phyloP scores from a whole-genome alignment of 2,329 filamentous ascomycete genomes.

The Xylaria hypoxylon region DNA sequence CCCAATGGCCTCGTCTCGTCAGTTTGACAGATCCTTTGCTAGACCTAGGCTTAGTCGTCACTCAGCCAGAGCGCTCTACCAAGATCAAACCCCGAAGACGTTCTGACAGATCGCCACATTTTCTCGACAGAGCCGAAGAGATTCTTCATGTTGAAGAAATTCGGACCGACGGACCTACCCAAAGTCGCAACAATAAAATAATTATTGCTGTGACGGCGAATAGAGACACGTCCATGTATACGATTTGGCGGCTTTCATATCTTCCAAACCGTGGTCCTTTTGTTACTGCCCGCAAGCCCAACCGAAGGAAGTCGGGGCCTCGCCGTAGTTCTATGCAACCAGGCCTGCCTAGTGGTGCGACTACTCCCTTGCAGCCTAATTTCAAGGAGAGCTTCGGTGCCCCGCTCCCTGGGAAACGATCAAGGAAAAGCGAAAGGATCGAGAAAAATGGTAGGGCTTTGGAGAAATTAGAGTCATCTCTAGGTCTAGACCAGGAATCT shows the following conservation, averaged over 20 bases:
- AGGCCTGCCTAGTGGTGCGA: conserved; percentile 77
- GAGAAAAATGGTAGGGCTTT: conserved; percentile 61
- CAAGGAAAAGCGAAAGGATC: conserved; percentile 63
- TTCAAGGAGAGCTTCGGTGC: conserved; percentile 82
- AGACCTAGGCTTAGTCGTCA: conserved; percentile 85
- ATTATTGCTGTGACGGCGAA: conserved; percentile 86
- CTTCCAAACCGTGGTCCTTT: conserved; percentile 73
- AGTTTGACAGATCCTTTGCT: conserved; percentile 86
- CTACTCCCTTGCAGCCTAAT: conserved; percentile 78
- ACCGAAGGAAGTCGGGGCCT: conserved; percentile 61
- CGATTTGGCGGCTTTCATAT: conserved; percentile 86
- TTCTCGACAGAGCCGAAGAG: conserved; percentile 82
- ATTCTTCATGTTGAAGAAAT: conserved; percentile 83
- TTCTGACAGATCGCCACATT: conserved; percentile 58
- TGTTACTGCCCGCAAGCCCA: conserved; percentile 59
- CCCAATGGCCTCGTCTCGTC: conserved; percentile 80
- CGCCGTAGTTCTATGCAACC: conserved; percentile 74
- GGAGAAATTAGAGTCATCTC: conserved; percentile 73
- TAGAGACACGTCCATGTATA: conserved; percentile 79
- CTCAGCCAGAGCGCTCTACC: conserved; percentile 59
- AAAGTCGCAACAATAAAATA: conserved; percentile 61
- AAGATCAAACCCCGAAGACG: conserved; percentile 55
- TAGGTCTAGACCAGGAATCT: conserved; percentile 75
- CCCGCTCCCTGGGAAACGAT: conserved; percentile 64
- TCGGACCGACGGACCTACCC: conserved; percentile 60